Evolutionary conservation across 208 protist genomes (phyloP), one percentile per base, ranked within the genome.

Genomic region (Trypanosoma platydactyli): DNA sequence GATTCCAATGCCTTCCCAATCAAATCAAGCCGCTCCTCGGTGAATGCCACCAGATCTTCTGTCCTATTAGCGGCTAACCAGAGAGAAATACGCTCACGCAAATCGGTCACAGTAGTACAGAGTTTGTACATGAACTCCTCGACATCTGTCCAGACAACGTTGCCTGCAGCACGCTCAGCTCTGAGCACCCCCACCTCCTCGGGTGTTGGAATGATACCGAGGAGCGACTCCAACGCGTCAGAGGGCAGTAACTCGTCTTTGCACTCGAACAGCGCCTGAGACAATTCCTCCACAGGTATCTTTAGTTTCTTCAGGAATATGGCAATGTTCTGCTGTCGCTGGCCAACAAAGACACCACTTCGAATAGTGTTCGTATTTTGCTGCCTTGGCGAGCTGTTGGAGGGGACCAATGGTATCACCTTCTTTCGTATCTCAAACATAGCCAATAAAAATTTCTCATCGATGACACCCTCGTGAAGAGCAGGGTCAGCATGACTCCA

Each of bases 281-380:
- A 86, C 12, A 86, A 33, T 1, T 74, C 71, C 30, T 78, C 71
- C 29, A 83, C 76, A 18, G 76, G 70, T 44, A 94, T 22, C 38
- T 73, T 79, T 22, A 94, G 54, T 42, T 86, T 81, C 62, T 87
- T 88, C 12, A 94, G 73, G 6, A 76, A 65, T 54, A 94, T 94
- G 6, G 67, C 81, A 22, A 91, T 83, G 65, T 94, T 94, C 71
- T 91, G 88, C 65, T 86, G 59, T 29, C 78, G 80, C 54, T 94
- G 88, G 0, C 49, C 59, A 22, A 71, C 79, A 29, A 89, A 83
- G 51, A 79, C 82, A 55, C 58, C 75, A 57, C 84, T 91, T 62
- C 68, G 67, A 25, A 64, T 48, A 35, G 44, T 27, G 22, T 18
- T 44, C 0, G 58, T 60, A 25, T 9, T 33, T 15, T 51, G 29